Conservation (phyloP, 1,139 yeast genomes). For the Taphrina confusa region DNA sequence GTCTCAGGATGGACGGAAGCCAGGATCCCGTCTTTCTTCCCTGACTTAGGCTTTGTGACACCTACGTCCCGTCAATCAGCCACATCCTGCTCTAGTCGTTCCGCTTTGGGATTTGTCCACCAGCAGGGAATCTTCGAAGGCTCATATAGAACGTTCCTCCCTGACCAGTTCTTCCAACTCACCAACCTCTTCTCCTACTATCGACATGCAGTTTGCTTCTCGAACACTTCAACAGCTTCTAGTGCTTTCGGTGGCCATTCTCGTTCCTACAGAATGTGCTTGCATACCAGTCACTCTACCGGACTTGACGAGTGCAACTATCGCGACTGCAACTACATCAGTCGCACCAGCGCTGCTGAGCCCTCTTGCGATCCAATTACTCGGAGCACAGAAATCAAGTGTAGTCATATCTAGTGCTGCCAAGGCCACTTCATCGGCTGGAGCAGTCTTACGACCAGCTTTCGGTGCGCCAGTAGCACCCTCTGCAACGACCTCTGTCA, state of each 20-base stretch:
- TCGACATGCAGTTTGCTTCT: conserved; percentile 1
- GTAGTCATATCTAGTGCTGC: neutral
- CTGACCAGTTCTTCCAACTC: conserved; percentile 1
- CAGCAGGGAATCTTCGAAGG: conserved; percentile 13
- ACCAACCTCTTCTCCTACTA: conserved; percentile 24
- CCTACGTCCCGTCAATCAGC: neutral
- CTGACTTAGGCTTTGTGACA: neutral
- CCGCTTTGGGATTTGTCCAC: conserved; percentile 1
- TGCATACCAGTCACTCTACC: conserved; percentile 17
- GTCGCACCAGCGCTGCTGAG: neutral
- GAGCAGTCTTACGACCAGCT: neutral
- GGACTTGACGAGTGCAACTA: neutral
- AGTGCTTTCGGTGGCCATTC: conserved; percentile 9
- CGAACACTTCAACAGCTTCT: conserved; percentile 5
- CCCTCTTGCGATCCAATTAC: neutral
- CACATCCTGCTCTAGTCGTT: neutral
- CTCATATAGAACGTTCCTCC: conserved; percentile 3
- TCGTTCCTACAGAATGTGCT: conserved; percentile 1
- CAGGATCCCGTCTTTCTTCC: neutral
- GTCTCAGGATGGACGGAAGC: conserved; percentile 9
- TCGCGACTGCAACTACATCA: neutral
- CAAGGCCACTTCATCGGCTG: neutral
- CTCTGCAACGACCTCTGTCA: neutral
- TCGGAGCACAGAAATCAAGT: neutral
- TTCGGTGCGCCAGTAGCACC: neutral